Percentiles rank a stretch among this genome's conserved stretches.
phyloP scores from a whole-genome alignment of 129 eudicot genomes.

The Smallanthus sonchifolius region DNA sequence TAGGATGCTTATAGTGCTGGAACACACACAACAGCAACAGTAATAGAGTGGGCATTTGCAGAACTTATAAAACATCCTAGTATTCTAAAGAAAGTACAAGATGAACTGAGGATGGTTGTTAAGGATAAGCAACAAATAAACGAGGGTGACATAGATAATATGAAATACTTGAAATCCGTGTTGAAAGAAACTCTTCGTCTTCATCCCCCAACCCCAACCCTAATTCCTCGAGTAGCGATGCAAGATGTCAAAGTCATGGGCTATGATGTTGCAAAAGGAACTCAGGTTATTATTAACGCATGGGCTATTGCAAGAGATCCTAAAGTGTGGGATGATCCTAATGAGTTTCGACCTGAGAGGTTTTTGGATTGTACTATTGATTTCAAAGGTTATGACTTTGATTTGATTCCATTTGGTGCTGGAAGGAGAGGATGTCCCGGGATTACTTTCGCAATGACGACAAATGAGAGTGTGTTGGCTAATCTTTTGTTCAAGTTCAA shows the following conservation, averaged over 20 bases:
- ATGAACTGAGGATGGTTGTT: conserved; percentile 26
- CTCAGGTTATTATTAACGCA: conserved; percentile 34
- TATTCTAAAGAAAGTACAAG: conserved; percentile 26
- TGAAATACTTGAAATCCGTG: conserved; percentile 43
- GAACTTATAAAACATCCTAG: conserved; percentile 36
- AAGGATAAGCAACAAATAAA: conserved; percentile 7
- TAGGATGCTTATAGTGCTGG: conserved; percentile 43
- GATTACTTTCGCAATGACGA: conserved; percentile 33
- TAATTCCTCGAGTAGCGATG: conserved; percentile 25
- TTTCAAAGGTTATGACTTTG: conserved; percentile 34
- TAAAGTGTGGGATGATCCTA: conserved; percentile 30
- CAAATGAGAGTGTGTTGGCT: conserved; percentile 34
- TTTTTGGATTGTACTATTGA: conserved; percentile 32
- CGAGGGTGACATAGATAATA: conserved; percentile 28
- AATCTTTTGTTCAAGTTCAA: conserved; percentile 37
- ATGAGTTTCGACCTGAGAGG: conserved; percentile 48
- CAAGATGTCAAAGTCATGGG: conserved; percentile 38
- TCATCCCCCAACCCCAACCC: conserved; percentile 40
- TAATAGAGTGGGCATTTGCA: conserved; percentile 43
- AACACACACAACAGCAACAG: conserved; percentile 40
- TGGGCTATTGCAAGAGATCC: conserved; percentile 55
- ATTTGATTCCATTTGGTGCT: conserved; percentile 48
- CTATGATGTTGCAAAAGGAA: conserved; percentile 41
- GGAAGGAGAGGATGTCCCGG: conserved; percentile 55
- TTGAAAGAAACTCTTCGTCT: conserved; percentile 45